Evolutionary conservation across 768 basidiomycete species (phyloP).

Genomic region (Crucibulum laeve): DNA sequence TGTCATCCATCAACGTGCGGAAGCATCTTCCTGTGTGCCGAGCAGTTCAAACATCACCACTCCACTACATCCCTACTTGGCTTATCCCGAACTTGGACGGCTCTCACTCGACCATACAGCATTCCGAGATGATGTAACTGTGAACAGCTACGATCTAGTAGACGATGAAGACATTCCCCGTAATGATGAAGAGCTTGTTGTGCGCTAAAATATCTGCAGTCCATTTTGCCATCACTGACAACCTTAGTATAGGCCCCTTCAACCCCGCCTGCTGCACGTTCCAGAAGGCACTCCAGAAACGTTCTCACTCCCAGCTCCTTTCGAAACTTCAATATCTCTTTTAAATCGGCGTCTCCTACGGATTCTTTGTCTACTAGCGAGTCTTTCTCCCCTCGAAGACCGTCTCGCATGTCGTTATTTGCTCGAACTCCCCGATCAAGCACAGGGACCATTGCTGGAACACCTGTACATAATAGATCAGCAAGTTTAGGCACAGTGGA

Average conservation of each 20-base stretch:
- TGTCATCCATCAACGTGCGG: not conserved
- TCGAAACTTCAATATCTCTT: slow-evolving; percentile 39
- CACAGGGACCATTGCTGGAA: slow-evolving; percentile 15
- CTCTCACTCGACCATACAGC: slow-evolving; percentile 13
- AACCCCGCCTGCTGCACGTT: slow-evolving; percentile 27
- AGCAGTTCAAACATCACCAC: slow-evolving; percentile 11
- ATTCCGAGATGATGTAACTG: slow-evolving; percentile 18
- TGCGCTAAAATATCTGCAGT: slow-evolving; percentile 6
- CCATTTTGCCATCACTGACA: slow-evolving; percentile 3
- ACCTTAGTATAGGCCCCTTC: slow-evolving; percentile 22
- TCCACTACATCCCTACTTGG: slow-evolving; percentile 17
- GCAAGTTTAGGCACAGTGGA: slow-evolving; percentile 45
- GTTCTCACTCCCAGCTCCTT: slow-evolving; percentile 32
- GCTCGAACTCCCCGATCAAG: slow-evolving; percentile 32
- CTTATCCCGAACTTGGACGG: slow-evolving; percentile 33
- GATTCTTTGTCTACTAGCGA: slow-evolving; percentile 26
- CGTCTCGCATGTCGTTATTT: slow-evolving; percentile 43
- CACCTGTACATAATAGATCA: slow-evolving; percentile 36
- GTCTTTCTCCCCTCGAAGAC: slow-evolving; percentile 25
- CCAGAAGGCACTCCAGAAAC: slow-evolving; percentile 29
- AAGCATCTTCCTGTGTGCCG: slow-evolving; percentile 9
- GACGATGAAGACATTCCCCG: slow-evolving; percentile 47
- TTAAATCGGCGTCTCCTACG: slow-evolving; percentile 39
- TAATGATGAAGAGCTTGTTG: slow-evolving; percentile 13
- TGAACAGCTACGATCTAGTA: slow-evolving; percentile 45